These are phyloP conservation scores for Leccinum barrowsii DNA, from an alignment of 768 basidiomycete genomes.

Conservation along the genomic window DNA sequence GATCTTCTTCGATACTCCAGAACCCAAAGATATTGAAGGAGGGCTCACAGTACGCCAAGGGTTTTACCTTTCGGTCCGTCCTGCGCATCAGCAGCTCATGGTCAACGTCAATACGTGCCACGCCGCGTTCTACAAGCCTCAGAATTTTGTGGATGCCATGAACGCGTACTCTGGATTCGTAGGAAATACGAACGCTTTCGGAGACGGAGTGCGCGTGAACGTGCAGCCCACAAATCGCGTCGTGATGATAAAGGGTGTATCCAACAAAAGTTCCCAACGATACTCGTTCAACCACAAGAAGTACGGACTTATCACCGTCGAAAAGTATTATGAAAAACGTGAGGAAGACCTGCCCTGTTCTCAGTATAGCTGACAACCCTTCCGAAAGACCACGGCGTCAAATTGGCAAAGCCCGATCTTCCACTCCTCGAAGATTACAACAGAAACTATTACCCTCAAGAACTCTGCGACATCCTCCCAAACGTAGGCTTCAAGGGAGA, in stretches of 20 bases:
- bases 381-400: constrained; percentile 37
- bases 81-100: constrained; percentile 45
- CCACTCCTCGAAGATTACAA: constrained; percentile 40
- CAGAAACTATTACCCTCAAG: constrained; percentile 39
- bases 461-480: constrained; percentile 45
- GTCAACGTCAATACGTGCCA: constrained; percentile 52
- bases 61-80: constrained; percentile 41
- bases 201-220: constrained; percentile 60
- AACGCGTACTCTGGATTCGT: constrained; percentile 39
- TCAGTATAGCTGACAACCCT: background rate
- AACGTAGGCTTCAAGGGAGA: constrained; percentile 46
- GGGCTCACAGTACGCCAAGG: constrained; percentile 58
- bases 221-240: constrained; percentile 62
- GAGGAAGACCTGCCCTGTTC: constrained; percentile 5
- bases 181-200: constrained; percentile 52
- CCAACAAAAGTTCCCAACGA: constrained; percentile 34
- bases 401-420: constrained; percentile 34
- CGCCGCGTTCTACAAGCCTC: constrained; percentile 42
- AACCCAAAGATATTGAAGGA: constrained; percentile 38
- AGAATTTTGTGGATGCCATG: constrained; percentile 42
- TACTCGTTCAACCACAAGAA: constrained; percentile 40
- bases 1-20: constrained; percentile 38
- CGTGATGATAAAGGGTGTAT: constrained; percentile 59
- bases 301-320: constrained; percentile 37
- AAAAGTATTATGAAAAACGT: constrained; percentile 45